phyloP scores from a whole-genome alignment of 352 stramenopile genomes.

The Pythium dissotocum region DNA sequence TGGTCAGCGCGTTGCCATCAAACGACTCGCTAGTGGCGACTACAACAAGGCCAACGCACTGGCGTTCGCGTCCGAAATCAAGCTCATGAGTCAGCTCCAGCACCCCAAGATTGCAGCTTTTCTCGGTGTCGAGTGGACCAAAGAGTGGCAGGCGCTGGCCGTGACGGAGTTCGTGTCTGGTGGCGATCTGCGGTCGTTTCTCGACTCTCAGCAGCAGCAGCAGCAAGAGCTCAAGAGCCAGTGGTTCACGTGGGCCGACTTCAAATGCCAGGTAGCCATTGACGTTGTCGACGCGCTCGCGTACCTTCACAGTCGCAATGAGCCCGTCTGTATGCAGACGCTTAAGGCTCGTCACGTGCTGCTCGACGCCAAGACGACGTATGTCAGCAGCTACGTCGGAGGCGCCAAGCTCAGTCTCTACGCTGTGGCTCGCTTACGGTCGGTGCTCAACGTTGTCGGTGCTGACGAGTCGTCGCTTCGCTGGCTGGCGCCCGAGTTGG shows the following conservation, averaged over 20 bases:
- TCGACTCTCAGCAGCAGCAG: constrained; percentile 24
- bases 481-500: constrained; percentile 38
- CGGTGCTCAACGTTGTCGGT: constrained; percentile 46
- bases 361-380: constrained; percentile 42
- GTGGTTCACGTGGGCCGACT: constrained; percentile 50
- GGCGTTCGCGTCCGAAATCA: constrained; percentile 62
- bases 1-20: constrained; percentile 45
- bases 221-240: background rate
- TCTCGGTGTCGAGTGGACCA: constrained; percentile 68
- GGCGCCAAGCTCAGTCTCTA: constrained; percentile 72
- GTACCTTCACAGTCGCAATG: constrained; percentile 43
- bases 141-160: constrained; percentile 57
- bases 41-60: constrained; percentile 52
- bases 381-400: background rate
- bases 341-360: constrained; percentile 75
- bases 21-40: constrained; percentile 53
- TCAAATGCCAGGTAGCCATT: constrained; percentile 73
- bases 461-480: constrained; percentile 16
- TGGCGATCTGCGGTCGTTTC: constrained; percentile 54
- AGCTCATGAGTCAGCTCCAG: constrained; percentile 55
- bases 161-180: constrained; percentile 74
- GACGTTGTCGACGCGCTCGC: constrained; percentile 68
- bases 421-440: constrained; percentile 57
- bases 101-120: constrained; percentile 73
- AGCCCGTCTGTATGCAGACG: constrained; percentile 43